These are phyloP conservation scores for Podaxis mareebaensis DNA, from an alignment of 768 basidiomycete species.

Conservation along the genomic window DNA sequence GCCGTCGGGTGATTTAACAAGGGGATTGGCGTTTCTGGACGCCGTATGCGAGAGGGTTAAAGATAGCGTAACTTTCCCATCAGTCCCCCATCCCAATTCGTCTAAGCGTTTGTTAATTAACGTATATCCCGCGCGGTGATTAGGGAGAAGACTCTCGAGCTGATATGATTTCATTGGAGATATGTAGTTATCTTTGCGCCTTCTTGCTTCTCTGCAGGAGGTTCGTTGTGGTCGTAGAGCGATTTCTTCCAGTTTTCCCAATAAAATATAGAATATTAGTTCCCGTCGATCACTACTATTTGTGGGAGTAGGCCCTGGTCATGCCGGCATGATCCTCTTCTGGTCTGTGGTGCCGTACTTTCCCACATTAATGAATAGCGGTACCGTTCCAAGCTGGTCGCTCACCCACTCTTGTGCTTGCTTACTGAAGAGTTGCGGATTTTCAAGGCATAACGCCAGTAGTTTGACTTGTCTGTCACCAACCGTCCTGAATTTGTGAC, in stretches of 20 bases:
- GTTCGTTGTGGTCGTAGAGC: neutral
- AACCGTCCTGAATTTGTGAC: no score
- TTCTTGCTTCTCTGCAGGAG: neutral
- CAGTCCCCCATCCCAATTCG: slow-evolving; percentile 9
- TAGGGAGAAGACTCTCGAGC: neutral
- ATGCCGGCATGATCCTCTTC: no score
- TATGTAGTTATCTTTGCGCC: neutral
- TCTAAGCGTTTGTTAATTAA: slow-evolving; percentile 5
- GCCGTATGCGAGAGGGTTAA: neutral
- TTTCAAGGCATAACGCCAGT: no score
- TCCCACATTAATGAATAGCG: no score
- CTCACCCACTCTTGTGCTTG: no score
- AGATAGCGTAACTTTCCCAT: neutral
- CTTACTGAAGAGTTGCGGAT: no score
- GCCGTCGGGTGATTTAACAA: neutral
- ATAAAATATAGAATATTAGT: no score
- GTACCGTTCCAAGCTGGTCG: no score
- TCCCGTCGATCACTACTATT: no score
- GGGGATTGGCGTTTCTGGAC: slow-evolving; percentile 10
- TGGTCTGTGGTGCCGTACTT: no score
- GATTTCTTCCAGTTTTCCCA: neutral
- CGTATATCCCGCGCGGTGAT: neutral
- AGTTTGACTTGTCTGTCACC: no score
- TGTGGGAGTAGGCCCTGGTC: no score
- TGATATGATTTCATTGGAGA: neutral